A percentile compares a stretch with the other conserved stretches of the same genome.
Evolutionary conservation across 176 grass and related monocot genomes (phyloP).

Genomic region (Triticum monococcum): DNA sequence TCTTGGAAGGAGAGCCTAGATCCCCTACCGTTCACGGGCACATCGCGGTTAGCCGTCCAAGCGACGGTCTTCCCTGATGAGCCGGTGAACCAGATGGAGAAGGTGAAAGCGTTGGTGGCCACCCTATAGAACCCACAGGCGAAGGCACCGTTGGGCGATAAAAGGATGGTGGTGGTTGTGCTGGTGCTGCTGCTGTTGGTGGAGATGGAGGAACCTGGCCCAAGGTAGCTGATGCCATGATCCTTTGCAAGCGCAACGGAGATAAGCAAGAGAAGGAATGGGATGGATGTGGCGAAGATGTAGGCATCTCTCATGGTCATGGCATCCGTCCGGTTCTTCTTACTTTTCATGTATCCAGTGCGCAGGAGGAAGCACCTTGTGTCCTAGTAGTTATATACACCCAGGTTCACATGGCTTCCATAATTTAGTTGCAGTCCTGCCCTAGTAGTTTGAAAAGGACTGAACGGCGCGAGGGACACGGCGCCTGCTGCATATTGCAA

Average conservation of each 20-base stretch:
- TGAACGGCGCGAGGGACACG: no score
- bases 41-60: constrained; percentile 64
- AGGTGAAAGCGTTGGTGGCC: constrained; percentile 53
- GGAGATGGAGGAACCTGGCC: background rate
- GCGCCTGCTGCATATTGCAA: no score
- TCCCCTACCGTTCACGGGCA: constrained; percentile 50
- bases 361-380: no score
- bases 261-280: background rate
- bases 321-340: no score
- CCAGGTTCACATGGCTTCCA: no score
- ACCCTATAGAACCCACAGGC: constrained; percentile 65
- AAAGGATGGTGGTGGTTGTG: constrained; percentile 15
- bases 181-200: background rate
- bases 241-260: background rate
- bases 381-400: no score
- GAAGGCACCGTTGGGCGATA: constrained; percentile 38
- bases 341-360: no score
- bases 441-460: no score
- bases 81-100: constrained; percentile 52
- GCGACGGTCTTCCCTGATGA: constrained; percentile 9
- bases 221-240: constrained; percentile 3
- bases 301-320: no score
- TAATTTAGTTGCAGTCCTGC: no score
- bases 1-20: constrained; percentile 28
- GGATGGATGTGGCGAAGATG: background rate